Conservation (phyloP, 1,139 yeast species). For the Candida sojae region DNA sequence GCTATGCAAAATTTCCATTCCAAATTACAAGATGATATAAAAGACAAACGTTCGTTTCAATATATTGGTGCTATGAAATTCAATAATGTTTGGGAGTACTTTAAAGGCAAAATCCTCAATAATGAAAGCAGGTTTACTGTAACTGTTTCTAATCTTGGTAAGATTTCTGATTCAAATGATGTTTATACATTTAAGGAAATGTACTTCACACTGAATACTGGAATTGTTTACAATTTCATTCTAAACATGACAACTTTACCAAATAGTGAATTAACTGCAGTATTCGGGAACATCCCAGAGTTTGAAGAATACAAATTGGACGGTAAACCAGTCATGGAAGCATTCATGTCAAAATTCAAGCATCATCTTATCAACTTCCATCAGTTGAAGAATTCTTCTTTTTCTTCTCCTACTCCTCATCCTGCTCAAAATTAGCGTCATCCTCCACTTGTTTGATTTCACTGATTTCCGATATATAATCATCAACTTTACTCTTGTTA, state of each 20-base stretch:
- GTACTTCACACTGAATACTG: conserved; percentile 24
- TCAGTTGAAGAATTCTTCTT: background rate
- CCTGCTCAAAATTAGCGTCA: conserved; percentile 4
- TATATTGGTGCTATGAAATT: conserved; percentile 17
- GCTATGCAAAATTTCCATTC: conserved; percentile 18
- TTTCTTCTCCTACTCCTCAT: conserved; percentile 7
- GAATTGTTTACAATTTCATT: conserved; percentile 21
- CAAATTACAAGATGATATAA: conserved; percentile 14
- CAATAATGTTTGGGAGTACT: conserved; percentile 16
- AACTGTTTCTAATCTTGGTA: conserved; percentile 25
- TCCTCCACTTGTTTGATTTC: background rate
- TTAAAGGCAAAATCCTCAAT: conserved; percentile 12
- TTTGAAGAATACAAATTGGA: conserved; percentile 12
- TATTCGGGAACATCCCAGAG: conserved; percentile 21
- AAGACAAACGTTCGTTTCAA: conserved; percentile 16
- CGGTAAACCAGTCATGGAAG: conserved; percentile 12
- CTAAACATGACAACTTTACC: conserved; percentile 21
- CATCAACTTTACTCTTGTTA: conserved; percentile 5
- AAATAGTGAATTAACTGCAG: conserved; percentile 20
- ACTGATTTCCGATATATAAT: conserved; percentile 1
- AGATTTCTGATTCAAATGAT: conserved; percentile 13
- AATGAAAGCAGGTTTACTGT: conserved; percentile 19
- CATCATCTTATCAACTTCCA: conserved; percentile 1
- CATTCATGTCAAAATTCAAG: conserved; percentile 9
- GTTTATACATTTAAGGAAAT: conserved; percentile 17